These are phyloP conservation scores for Filosporella fistucella DNA, from an alignment of 495 filamentous ascomycete species.

Conservation along the genomic window DNA sequence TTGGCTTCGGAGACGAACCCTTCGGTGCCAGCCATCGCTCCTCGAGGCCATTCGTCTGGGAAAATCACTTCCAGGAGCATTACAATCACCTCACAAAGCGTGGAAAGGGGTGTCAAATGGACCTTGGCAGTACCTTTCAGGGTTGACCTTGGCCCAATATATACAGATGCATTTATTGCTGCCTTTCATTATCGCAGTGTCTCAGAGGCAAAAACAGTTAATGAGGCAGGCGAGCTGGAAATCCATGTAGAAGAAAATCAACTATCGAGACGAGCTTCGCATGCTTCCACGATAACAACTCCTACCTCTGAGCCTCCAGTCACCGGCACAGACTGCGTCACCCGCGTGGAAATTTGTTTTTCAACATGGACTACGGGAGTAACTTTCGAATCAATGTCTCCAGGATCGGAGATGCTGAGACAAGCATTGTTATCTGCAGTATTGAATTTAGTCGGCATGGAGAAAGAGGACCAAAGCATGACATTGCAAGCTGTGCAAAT, in stretches of 20 bases:
- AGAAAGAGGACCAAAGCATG: slow-evolving; percentile 1
- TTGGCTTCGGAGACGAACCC: background rate
- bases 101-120: slow-evolving; percentile 1
- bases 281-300: too few species aligned
- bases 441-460: slow-evolving; percentile 5
- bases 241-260: background rate
- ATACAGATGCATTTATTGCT: slow-evolving; percentile 7
- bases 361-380: slow-evolving; percentile 8
- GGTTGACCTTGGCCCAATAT: slow-evolving; percentile 5
- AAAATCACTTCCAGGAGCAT: background rate
- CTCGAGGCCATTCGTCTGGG: background rate
- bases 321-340: background rate
- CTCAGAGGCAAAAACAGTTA: background rate
- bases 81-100: background rate
- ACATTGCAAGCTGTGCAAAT: slow-evolving; percentile 6
- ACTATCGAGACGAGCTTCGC: too few species aligned
- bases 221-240: background rate
- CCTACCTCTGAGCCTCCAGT: background rate
- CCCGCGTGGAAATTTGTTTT: slow-evolving; percentile 9
- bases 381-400: slow-evolving; percentile 5
- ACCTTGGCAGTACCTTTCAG: slow-evolving; percentile 2
- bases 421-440: slow-evolving; percentile 10
- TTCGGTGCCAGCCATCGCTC: background rate
- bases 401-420: slow-evolving; percentile 6
- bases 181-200: slow-evolving; percentile 6